These are phyloP conservation scores for Phytophthora macrochlamydospora DNA, from an alignment of 352 stramenopile species.

Conservation along the genomic window DNA sequence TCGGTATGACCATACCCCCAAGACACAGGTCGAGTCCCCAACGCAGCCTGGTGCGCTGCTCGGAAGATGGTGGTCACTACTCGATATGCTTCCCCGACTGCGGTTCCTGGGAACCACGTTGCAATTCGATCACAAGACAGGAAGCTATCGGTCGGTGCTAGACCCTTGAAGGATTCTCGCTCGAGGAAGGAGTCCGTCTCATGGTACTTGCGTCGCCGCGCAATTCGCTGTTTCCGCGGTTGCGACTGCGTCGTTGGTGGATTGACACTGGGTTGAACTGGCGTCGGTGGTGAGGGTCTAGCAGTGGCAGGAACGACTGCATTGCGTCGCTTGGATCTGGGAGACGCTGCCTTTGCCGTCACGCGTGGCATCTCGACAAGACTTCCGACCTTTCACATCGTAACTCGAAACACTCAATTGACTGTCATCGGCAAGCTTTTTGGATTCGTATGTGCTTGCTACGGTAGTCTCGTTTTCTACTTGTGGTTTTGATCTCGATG, in stretches of 20 bases:
- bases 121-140: not conserved
- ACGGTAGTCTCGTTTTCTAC: too few species aligned
- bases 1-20: slow-evolving; percentile 67
- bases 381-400: slow-evolving; percentile 24
- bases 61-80: slow-evolving; percentile 48
- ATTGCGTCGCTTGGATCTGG: slow-evolving; percentile 8
- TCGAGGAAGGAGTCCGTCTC: slow-evolving; percentile 47
- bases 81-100: slow-evolving; percentile 43
- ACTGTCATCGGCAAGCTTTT: too few species aligned
- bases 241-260: not conserved
- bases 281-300: not conserved
- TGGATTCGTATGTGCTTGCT: too few species aligned
- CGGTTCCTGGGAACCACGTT: slow-evolving; percentile 18
- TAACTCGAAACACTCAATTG: too few species aligned
- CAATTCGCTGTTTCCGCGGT: slow-evolving; percentile 37
- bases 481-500: too few species aligned
- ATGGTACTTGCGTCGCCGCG: slow-evolving; percentile 49
- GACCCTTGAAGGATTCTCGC: slow-evolving; percentile 39
- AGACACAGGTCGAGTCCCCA: slow-evolving; percentile 39
- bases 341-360: slow-evolving; percentile 11
- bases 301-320: not conserved
- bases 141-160: slow-evolving; percentile 13
- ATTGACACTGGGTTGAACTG: not conserved
- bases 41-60: slow-evolving; percentile 26
- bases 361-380: slow-evolving; percentile 15